Base-by-base conservation (phyloP, 176 grass and related monocot species). In the Oryza glaberrima region DNA sequence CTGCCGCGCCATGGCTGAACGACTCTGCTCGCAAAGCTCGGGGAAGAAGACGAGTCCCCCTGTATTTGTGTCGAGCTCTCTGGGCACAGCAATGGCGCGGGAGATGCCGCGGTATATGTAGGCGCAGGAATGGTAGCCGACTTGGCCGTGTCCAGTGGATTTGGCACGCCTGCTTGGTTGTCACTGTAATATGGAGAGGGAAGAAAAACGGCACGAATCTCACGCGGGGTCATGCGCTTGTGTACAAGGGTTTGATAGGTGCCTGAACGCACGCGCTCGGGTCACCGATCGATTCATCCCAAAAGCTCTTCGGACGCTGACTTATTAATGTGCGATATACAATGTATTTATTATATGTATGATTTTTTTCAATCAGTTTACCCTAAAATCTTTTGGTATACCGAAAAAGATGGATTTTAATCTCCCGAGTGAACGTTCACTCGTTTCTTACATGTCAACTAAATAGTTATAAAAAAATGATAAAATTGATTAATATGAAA, bases 1-100 rank as follows among this genome's bases (percentile, higher is more conserved):
- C 1, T 77, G 47, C 20, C 85, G 73, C 22, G 85, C 81, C 90
- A 88, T 88, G 82, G 54, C 26, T 41, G 4, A 12, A 17, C 71
- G 22, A 14, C 41, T 0, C 1, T 52, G 15, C 14, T 16, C 49
- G 13, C 30, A 32, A 32, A 52, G 49, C 13, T 16, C 15, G 1
- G 49, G 5, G 52, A 58, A 20, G 15, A 16, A 15, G 58, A n/a
- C 8, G 58, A 63, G 19, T 0, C 3, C 8, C 5, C n/a, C 2
- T 11, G 7, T 23, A 12, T 32, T 4, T 47, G 43, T 1, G 13
- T 26, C 43, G 20, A 72, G 68, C 15, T 82, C 51, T n/a, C 25
- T 63, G 52, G 63, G 80, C 40, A 26, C 40, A 26, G 52, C 1
- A 46, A 73, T 64, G 80, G 69, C 3, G n/a, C 54, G 23, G 4